Conservation (phyloP, 2,329 filamentous ascomycete species). For the Trichophyton simii region DNA sequence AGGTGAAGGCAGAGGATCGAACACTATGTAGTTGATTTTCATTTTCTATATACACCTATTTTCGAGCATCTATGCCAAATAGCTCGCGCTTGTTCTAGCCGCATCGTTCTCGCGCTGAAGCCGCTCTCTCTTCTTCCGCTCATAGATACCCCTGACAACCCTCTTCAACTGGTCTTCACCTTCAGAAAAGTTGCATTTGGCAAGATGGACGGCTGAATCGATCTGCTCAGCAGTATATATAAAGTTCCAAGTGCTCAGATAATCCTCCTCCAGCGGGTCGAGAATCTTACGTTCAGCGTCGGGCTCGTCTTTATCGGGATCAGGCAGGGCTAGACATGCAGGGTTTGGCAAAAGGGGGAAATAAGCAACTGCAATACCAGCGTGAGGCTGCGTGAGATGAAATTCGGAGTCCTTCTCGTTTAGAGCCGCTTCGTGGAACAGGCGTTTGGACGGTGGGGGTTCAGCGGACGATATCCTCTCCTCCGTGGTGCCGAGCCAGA, state of each 20-base stretch:
- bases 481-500: constrained; percentile 74
- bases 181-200: constrained; percentile 74
- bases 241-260: constrained; percentile 96
- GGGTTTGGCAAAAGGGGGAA: constrained; percentile 79
- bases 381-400: constrained; percentile 60
- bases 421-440: constrained; percentile 33
- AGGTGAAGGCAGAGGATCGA: neutral
- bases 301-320: constrained; percentile 12
- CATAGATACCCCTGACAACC: constrained; percentile 78
- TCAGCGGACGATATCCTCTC: constrained; percentile 51
- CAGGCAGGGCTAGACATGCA: constrained; percentile 20
- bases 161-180: constrained; percentile 64
- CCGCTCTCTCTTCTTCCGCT: constrained; percentile 66
- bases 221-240: constrained; percentile 86
- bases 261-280: constrained; percentile 72
- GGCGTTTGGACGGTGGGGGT: constrained; percentile 40
- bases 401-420: constrained; percentile 53
- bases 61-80: neutral
- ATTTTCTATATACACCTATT: neutral
- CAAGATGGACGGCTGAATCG: constrained; percentile 68
- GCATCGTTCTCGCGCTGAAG: constrained; percentile 26
- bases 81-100: constrained; percentile 3
- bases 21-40: neutral
- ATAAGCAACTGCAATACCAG: constrained; percentile 81
- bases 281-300: constrained; percentile 44